Conservation (phyloP, 1,284 basidiomycete genomes). For the Rhodotorula sp. region DNA sequence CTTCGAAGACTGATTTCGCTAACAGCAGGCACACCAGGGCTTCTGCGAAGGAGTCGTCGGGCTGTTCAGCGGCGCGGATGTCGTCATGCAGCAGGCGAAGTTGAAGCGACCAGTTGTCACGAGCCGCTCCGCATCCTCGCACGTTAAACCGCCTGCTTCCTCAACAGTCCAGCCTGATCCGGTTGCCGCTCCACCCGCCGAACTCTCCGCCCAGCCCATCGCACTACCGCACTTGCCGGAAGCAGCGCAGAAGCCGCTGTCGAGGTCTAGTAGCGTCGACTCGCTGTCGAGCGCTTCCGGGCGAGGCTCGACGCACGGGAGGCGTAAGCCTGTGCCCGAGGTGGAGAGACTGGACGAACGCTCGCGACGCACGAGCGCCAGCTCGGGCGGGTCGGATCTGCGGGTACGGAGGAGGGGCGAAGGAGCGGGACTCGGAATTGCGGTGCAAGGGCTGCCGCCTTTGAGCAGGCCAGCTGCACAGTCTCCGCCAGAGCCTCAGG, state of each 20-base stretch:
- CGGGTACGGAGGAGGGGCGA: not conserved
- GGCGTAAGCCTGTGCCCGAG: not conserved
- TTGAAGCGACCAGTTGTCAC: conserved; percentile 78
- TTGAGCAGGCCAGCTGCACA: no score
- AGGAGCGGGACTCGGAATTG: not conserved
- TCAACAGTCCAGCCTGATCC: not conserved
- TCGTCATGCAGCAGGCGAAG: conserved; percentile 68
- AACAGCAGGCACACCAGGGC: conserved; percentile 55
- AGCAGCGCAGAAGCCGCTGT: not conserved
- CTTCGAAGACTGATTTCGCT: not conserved
- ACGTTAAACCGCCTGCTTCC: not conserved
- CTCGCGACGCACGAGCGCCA: not conserved
- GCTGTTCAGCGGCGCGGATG: conserved; percentile 67
- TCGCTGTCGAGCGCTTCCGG: not conserved
- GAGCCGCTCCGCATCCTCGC: conserved; percentile 55
- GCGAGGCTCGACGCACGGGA: not conserved
- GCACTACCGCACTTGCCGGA: not conserved
- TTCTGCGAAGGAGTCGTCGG: conserved; percentile 91
- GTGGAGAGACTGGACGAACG: not conserved
- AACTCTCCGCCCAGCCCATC: no score
- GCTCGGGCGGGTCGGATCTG: not conserved
- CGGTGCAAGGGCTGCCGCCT: not conserved
- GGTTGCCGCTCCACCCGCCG: not conserved
- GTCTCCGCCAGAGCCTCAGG: not conserved
- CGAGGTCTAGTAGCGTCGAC: not conserved